Conservation (phyloP, 805 yeast species). For the Cephaloascus albidus region DNA sequence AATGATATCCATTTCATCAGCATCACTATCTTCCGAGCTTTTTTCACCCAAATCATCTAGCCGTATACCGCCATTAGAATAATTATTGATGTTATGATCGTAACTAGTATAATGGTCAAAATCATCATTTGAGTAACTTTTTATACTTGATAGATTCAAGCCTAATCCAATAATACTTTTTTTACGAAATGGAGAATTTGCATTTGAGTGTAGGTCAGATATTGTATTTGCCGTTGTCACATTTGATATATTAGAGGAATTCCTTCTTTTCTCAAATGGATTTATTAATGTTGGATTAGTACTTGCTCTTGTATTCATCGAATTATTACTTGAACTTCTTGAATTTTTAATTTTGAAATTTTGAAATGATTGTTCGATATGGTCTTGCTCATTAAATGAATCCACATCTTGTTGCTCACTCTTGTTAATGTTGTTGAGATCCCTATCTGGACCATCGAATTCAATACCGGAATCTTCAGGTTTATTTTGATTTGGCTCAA, state of each 20-base stretch:
- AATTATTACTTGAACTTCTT: not conserved
- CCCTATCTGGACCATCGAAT: not conserved
- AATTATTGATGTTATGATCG: not conserved
- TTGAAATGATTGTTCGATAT: not conserved
- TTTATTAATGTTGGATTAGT: not conserved
- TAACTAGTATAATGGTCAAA: not conserved
- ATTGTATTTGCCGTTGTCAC: not conserved
- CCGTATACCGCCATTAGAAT: not conserved
- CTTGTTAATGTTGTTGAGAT: not conserved
- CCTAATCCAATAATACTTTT: not conserved
- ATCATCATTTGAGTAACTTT: not conserved
- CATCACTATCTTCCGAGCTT: not conserved
- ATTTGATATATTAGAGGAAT: not conserved
- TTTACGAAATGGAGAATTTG: not conserved
- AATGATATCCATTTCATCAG: not conserved
- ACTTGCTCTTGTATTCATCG: too few relatives aligned
- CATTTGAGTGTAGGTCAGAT: not conserved
- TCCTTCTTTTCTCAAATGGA: not conserved
- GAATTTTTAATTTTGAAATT: not conserved
- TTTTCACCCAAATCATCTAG: too few relatives aligned
- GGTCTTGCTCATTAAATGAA: not conserved
- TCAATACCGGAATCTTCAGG: not conserved
- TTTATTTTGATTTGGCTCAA: not conserved
- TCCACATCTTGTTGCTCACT: conserved; percentile 1
- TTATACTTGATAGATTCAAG: not conserved